phyloP scores from a whole-genome alignment of 164 flowering plant species.

The Sedum album region DNA sequence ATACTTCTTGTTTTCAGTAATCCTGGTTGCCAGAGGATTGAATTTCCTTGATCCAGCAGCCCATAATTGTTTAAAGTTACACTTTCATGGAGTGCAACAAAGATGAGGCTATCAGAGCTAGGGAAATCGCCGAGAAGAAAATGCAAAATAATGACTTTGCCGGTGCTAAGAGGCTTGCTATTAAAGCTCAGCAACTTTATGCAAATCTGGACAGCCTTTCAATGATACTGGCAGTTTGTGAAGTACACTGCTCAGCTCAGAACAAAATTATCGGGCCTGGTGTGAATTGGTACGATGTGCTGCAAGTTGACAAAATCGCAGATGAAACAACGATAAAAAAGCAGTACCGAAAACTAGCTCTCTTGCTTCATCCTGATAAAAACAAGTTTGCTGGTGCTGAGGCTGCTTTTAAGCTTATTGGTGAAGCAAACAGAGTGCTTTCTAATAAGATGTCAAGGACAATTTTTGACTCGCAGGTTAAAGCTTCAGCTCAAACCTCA shows the following conservation, averaged over 20 bases:
- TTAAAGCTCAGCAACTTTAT: slow-evolving; percentile 56
- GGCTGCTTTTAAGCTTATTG: slow-evolving; percentile 77
- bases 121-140: slow-evolving; percentile 54
- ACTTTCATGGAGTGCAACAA: slow-evolving; percentile 80
- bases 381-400: slow-evolving; percentile 78
- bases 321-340: slow-evolving; percentile 60
- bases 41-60: background rate
- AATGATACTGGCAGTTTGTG: slow-evolving; percentile 63
- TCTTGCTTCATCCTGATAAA: slow-evolving; percentile 79
- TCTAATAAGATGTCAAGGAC: slow-evolving; percentile 33
- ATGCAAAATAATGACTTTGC: slow-evolving; percentile 53
- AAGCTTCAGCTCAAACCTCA: background rate
- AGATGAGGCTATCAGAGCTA: slow-evolving; percentile 79
- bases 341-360: slow-evolving; percentile 70
- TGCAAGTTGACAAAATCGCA: slow-evolving; percentile 50
- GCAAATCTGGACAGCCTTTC: slow-evolving; percentile 47
- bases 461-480: slow-evolving; percentile 17
- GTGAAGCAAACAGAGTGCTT: slow-evolving; percentile 65
- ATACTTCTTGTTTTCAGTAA: background rate
- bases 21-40: background rate
- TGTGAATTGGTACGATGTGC: slow-evolving; percentile 71
- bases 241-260: slow-evolving; percentile 70
- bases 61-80: background rate
- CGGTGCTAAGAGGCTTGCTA: slow-evolving; percentile 50
- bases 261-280: slow-evolving; percentile 33